Base-by-base conservation (phyloP, 345 rosid species). In the Populus ilicifolia region DNA sequence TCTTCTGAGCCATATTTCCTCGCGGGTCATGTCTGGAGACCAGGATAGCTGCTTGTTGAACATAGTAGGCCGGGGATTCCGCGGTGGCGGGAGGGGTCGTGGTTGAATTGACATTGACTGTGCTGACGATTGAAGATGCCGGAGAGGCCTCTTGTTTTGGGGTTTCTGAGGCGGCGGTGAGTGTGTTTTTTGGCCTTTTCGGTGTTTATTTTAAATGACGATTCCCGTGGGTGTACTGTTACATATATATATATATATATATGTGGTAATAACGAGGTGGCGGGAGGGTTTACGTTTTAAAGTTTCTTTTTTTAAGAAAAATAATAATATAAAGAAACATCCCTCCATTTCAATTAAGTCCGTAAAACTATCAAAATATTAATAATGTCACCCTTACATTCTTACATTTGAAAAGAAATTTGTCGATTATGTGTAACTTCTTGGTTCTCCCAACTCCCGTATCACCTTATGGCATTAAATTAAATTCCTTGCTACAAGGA, bases 1-100 rank as follows among this genome's bases (percentile, higher is more conserved):
- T 66, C 85, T 82, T 54, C 92, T 73, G 35, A 72, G 86, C 99
- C 98, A 95, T 43, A 90, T 89, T 78, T 91, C 94, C 48, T 95
- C 97, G 6, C 97, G 87, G 62, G 82, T 84, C 5, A 79, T 75
- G 76, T 95, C 97, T 11, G 97, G 93, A 0, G 99, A 90, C 98
- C 98, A 89, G 0, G 99, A 93, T 18, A 72, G 83, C 73, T 88
- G 94, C 84, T 90, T 92, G 77, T 72, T 67, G 21, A 95, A 82
- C 33, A 83, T 84, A 75, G 75, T 75, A 30, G 14, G 69, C 33
- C 35, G 35, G 5, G 6, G n/a, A 7, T 20, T 8, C 5, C 86
- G 83, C 66, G 54, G 78, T 25, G 79, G 84, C 0, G 48, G 59
- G 12, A 14, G 39, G 39, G 68, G 20, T 64, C 5, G 50, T 46